Percentiles rank a stretch among this genome's conserved stretches.
Conservation (phyloP, 108 stramenopile species). For the Seminavis robusta region DNA sequence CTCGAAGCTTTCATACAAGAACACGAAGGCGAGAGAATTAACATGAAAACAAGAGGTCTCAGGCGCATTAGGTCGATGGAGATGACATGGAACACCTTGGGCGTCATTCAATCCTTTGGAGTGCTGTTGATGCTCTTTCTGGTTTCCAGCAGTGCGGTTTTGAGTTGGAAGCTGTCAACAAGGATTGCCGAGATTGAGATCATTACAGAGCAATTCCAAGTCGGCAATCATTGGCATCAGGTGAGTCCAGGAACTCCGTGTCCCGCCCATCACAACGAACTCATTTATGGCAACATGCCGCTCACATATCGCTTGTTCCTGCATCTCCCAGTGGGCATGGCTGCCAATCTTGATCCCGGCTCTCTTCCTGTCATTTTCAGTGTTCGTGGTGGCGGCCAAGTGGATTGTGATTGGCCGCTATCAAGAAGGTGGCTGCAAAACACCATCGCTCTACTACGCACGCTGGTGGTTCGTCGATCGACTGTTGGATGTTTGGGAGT, state of each 20-base stretch:
- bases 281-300: too few relatives aligned
- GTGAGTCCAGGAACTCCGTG: too few relatives aligned
- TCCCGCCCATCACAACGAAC: neutral
- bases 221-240: too few relatives aligned
- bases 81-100: too few relatives aligned
- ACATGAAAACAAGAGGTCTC: neutral
- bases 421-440: neutral
- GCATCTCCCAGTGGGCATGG: too few relatives aligned
- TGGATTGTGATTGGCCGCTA: conserved; percentile 10
- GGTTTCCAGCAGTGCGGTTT: too few relatives aligned
- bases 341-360: neutral
- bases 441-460: neutral
- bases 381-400: neutral
- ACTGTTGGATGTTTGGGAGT: neutral
- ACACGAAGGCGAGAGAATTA: too few relatives aligned
- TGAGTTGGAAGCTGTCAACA: too few relatives aligned
- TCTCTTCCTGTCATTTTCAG: neutral
- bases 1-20: too few relatives aligned
- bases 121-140: neutral
- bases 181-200: neutral
- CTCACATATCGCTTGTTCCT: too few relatives aligned
- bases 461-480: conserved; percentile 15
- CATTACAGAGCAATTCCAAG: neutral
- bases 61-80: too few relatives aligned
- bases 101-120: neutral